Base-by-base conservation (phyloP, 495 filamentous ascomycete species). In the Cercophora sp. region DNA sequence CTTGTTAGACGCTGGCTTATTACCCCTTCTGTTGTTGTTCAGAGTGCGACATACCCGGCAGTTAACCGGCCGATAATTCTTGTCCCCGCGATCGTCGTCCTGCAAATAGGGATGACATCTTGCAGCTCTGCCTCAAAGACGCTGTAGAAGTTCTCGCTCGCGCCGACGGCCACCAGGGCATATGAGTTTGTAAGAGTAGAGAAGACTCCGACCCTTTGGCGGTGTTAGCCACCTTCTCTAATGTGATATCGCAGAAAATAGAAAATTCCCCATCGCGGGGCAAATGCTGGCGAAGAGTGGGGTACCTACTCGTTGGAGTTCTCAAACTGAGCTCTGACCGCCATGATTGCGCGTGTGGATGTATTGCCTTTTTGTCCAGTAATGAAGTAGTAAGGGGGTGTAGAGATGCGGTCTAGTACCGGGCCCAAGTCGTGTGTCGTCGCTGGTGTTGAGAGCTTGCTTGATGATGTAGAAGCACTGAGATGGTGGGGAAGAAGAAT, bases 81-180 rank as follows among this genome's bases (percentile, higher is more conserved):
- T 27, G 92, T 98, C 51, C 93, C 94, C 24, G 90, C 91, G 65
- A 98, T 97, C n/a, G 91, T 96, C 48, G 89, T 88, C 65, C 92
- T 88, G 73, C 91, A 96, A 73, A 97, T 96, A 55, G 93, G 93
- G 48, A 98, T 95, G 50, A 96, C 86, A 75, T 97, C 94, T 77
- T 93, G 88, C 27, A 98, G 78, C 74, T 98, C 93, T 50, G 93
- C 84, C 76, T 98, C 94, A 77, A 98, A 98, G 60, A 97, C 79
- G 77, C 78, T 79, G 81, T 97, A 98, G 72, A 98, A 98, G 77
- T 96, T 97, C 81, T 96, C 92, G 57, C 88, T 95, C 41, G 87
- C 91, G 62, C 93, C 94, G 48, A 95, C 80, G 46, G 93, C 92
- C 56, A 96, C 89, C 57, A 98, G 74, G 54, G 89, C 87, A 69